Percentiles rank a stretch among this genome's conserved stretches.
phyloP scores from a whole-genome alignment of 2,329 filamentous ascomycete genomes.

The Botrytis pseudocinerea region DNA sequence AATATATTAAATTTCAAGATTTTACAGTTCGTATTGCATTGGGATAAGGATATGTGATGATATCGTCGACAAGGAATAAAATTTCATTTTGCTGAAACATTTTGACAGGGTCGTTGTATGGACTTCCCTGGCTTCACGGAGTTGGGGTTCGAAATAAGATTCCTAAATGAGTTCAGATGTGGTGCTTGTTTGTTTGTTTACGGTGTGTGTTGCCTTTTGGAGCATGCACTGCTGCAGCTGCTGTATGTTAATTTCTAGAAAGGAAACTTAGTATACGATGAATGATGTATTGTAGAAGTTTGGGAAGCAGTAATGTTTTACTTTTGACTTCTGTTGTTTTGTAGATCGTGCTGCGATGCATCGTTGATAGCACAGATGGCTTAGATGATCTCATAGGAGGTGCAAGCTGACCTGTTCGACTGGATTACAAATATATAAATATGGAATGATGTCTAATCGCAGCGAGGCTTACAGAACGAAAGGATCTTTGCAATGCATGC shows the following conservation, averaged over 20 bases:
- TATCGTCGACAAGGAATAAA: neutral
- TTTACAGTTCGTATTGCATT: neutral
- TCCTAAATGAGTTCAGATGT: neutral
- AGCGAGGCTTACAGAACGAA: neutral
- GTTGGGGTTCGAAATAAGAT: neutral
- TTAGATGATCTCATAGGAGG: neutral
- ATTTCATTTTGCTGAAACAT: slow-evolving; percentile 1
- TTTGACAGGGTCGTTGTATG: neutral
- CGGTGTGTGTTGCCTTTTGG: neutral
- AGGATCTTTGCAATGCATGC: neutral
- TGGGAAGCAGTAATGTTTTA: neutral
- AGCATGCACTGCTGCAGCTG: neutral
- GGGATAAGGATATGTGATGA: neutral
- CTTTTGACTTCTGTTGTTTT: neutral
- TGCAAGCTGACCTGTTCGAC: neutral
- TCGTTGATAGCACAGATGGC: neutral
- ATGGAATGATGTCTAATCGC: neutral
- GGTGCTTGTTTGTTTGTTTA: neutral
- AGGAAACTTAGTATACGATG: neutral
- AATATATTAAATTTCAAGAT: neutral
- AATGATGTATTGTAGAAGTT: neutral
- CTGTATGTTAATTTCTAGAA: neutral
- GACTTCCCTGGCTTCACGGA: neutral
- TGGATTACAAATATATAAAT: neutral
- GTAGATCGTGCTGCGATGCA: neutral